phyloP scores from a whole-genome alignment of 2,329 filamentous ascomycete species.

The Chrysosporium keratinophilum region DNA sequence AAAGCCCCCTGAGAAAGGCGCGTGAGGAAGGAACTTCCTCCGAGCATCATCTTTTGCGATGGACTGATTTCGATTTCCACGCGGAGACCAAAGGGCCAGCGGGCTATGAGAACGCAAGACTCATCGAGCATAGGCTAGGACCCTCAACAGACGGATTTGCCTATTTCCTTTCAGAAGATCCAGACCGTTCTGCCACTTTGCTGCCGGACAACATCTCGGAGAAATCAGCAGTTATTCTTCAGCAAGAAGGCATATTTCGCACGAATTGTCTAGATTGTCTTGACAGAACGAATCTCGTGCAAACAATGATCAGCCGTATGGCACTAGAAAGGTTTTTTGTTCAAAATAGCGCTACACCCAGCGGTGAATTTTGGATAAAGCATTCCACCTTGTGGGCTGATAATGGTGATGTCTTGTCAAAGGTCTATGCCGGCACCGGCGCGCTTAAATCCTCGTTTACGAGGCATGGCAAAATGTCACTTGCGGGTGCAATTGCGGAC shows the following conservation, averaged over 20 bases:
- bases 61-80: slow-evolving; percentile 93
- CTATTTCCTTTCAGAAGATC: slow-evolving; percentile 77
- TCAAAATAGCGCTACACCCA: slow-evolving; percentile 59
- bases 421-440: slow-evolving; percentile 93
- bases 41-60: slow-evolving; percentile 64
- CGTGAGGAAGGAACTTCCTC: slow-evolving; percentile 42
- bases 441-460: slow-evolving; percentile 94
- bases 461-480: slow-evolving; percentile 85
- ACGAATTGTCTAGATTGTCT: slow-evolving; percentile 95
- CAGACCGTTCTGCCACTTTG: slow-evolving; percentile 23
- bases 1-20: slow-evolving; percentile 58
- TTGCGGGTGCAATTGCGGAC: slow-evolving; percentile 89
- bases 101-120: slow-evolving; percentile 82
- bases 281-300: slow-evolving; percentile 89
- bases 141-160: slow-evolving; percentile 75
- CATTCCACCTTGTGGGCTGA: slow-evolving; percentile 95
- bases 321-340: slow-evolving; percentile 73
- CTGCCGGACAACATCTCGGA: slow-evolving; percentile 23
- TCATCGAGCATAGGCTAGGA: slow-evolving; percentile 69
- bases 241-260: slow-evolving; percentile 90
- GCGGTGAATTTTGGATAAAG: slow-evolving; percentile 77
- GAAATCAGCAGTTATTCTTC: slow-evolving; percentile 57
- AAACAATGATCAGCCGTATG: slow-evolving; percentile 92
- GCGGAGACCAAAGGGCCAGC: slow-evolving; percentile 78
- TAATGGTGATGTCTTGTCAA: slow-evolving; percentile 86